Evolutionary conservation across 2,329 filamentous ascomycete genomes (phyloP).

Genomic region (Alternaria sp.): DNA sequence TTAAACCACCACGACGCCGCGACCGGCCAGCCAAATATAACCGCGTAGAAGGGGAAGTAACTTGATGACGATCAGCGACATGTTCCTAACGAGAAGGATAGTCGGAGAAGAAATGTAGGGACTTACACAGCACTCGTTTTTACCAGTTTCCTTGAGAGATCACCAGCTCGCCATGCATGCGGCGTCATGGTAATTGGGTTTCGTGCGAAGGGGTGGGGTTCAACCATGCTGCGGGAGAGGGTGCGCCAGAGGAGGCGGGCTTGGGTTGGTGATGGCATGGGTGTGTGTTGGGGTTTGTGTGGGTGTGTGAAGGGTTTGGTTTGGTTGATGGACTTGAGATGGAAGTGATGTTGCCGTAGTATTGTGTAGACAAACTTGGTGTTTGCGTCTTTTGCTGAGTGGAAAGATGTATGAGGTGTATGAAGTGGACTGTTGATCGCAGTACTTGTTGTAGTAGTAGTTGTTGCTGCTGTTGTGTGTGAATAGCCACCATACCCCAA

Average conservation of each 20-base stretch:
- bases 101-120: not conserved
- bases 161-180: slow-evolving; percentile 31
- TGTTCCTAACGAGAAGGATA: not conserved
- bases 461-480: not conserved
- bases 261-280: slow-evolving; percentile 42
- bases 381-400: not conserved
- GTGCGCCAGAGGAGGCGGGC: slow-evolving; percentile 40
- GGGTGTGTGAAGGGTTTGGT: not conserved
- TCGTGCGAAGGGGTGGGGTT: slow-evolving; percentile 45
- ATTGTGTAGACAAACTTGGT: not conserved
- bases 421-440: not conserved
- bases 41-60: slow-evolving; percentile 35
- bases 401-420: not conserved
- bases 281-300: not conserved
- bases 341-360: not conserved
- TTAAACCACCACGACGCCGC: slow-evolving; percentile 34
- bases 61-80: slow-evolving; percentile 18
- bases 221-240: slow-evolving; percentile 40
- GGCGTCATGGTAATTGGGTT: slow-evolving; percentile 33
- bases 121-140: slow-evolving; percentile 39
- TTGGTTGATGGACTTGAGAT: not conserved
- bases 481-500: not conserved
- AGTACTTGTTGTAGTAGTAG: not conserved
- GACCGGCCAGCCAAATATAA: slow-evolving; percentile 44
- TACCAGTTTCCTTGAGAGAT: slow-evolving; percentile 27